A percentile compares a stretch with the other conserved stretches of the same genome.
Evolutionary conservation across 371 early-diverging fungal genomes (phyloP).

Genomic region (Massospora cicadina): DNA sequence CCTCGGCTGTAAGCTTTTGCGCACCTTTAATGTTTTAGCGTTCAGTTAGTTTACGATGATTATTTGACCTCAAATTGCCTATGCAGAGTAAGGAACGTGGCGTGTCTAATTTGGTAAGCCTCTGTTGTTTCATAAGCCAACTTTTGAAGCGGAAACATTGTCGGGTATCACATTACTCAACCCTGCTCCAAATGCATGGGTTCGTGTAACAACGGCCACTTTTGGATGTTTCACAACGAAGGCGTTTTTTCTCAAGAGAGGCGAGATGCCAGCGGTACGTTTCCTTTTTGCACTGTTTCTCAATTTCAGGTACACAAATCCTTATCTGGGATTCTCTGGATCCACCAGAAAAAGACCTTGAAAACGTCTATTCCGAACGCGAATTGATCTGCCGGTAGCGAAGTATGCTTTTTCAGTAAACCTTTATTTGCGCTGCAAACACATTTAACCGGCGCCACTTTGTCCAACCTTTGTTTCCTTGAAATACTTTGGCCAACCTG

Average conservation of each 20-base stretch:
- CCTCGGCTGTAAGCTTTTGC: slow-evolving; percentile 40
- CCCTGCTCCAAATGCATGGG: slow-evolving; percentile 84
- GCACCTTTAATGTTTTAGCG: slow-evolving; percentile 22
- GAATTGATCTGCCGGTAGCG: slow-evolving; percentile 6
- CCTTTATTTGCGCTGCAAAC: too few relatives aligned
- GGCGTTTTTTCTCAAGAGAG: slow-evolving; percentile 39
- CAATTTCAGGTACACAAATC: slow-evolving; percentile 10
- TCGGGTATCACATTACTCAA: slow-evolving; percentile 91
- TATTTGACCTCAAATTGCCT: slow-evolving; percentile 82
- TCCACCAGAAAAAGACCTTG: slow-evolving; percentile 25
- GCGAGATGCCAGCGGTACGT: slow-evolving; percentile 22
- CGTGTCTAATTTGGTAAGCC: slow-evolving; percentile 75
- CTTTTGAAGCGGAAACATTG: slow-evolving; percentile 57
- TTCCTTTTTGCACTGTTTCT: neutral
- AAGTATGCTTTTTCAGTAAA: too few relatives aligned
- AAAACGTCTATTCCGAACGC: slow-evolving; percentile 10
- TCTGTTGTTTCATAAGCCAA: neutral
- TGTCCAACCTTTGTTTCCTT: too few relatives aligned
- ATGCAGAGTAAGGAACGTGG: slow-evolving; percentile 85
- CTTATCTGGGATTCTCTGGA: slow-evolving; percentile 30
- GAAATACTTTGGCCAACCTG: too few relatives aligned
- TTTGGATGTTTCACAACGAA: slow-evolving; percentile 93
- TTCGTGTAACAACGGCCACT: slow-evolving; percentile 90
- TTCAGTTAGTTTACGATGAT: slow-evolving; percentile 76
- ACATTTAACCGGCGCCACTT: too few relatives aligned